These are phyloP conservation scores for Leucocoprinus leucothites DNA, from an alignment of 768 basidiomycete genomes.

Conservation along the genomic window DNA sequence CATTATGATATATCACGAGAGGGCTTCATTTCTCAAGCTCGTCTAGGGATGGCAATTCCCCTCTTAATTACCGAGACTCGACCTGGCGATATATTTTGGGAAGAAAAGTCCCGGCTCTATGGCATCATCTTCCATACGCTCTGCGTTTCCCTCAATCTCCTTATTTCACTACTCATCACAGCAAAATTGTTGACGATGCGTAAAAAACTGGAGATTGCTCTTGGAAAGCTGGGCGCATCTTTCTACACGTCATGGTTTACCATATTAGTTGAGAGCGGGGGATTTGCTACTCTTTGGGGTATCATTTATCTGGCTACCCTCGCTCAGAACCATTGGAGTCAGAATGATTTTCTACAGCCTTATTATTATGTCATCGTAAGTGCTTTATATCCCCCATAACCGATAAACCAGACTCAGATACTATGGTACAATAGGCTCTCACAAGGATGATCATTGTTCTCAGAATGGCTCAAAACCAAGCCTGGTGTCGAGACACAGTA, in stretches of 20 bases:
- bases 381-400: not conserved
- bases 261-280: constrained; percentile 37
- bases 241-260: constrained; percentile 35
- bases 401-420: not conserved
- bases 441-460: constrained; percentile 37
- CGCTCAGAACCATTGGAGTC: constrained; percentile 21
- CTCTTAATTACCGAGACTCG: constrained; percentile 25
- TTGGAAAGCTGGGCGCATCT: constrained; percentile 32
- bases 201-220: constrained; percentile 27
- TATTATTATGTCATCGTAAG: constrained; percentile 29
- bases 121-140: constrained; percentile 26
- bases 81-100: constrained; percentile 15
- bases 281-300: constrained; percentile 34
- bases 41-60: constrained; percentile 31
- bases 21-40: not conserved
- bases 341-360: constrained; percentile 30
- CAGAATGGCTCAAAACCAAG: constrained; percentile 37
- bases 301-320: constrained; percentile 25
- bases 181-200: constrained; percentile 31
- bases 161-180: constrained; percentile 26
- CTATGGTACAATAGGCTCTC: constrained; percentile 21
- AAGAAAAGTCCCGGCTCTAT: constrained; percentile 13
- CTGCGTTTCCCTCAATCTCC: constrained; percentile 28
- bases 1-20: not conserved
- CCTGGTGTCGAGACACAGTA: constrained; percentile 35